These are phyloP conservation scores for Coniochaeta sp. DNA, from an alignment of 2,329 filamentous ascomycete species.

Conservation along the genomic window DNA sequence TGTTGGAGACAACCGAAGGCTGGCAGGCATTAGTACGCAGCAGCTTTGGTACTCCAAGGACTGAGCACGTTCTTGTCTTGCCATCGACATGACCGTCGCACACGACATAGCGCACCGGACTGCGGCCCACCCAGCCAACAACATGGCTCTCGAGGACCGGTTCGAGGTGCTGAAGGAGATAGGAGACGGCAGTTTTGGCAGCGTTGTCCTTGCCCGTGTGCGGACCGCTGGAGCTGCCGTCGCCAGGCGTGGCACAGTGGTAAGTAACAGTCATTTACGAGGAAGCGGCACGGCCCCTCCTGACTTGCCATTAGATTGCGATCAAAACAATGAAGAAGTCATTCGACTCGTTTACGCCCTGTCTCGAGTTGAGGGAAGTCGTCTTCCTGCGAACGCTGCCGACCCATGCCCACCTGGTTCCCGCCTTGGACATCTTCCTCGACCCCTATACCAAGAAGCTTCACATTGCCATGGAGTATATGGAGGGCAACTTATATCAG, in stretches of 20 bases:
- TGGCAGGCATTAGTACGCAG: background rate
- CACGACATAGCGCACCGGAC: slow-evolving; percentile 64
- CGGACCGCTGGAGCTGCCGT: slow-evolving; percentile 83
- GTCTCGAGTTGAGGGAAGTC: slow-evolving; percentile 89
- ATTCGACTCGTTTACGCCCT: slow-evolving; percentile 86
- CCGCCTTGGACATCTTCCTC: slow-evolving; percentile 94
- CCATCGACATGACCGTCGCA: slow-evolving; percentile 62
- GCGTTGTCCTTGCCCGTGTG: slow-evolving; percentile 85
- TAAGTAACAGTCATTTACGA: slow-evolving; percentile 41
- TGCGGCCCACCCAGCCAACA: slow-evolving; percentile 41
- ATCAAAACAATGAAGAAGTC: slow-evolving; percentile 99
- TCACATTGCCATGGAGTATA: slow-evolving; percentile 98
- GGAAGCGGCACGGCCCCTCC: background rate
- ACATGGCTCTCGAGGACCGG: slow-evolving; percentile 73
- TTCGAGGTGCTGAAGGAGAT: slow-evolving; percentile 98
- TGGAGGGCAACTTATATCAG: slow-evolving; percentile 98
- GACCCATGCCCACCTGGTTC: slow-evolving; percentile 85
- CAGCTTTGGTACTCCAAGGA: background rate
- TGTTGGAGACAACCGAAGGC: background rate
- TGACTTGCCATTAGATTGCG: slow-evolving; percentile 60
- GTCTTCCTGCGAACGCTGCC: slow-evolving; percentile 91
- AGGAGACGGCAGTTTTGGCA: slow-evolving; percentile 97
- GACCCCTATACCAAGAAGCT: slow-evolving; percentile 94
- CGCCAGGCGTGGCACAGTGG: slow-evolving; percentile 84
- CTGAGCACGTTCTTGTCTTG: background rate